Conservation (phyloP, 768 basidiomycete genomes). For the Tephrocybe sp. region DNA sequence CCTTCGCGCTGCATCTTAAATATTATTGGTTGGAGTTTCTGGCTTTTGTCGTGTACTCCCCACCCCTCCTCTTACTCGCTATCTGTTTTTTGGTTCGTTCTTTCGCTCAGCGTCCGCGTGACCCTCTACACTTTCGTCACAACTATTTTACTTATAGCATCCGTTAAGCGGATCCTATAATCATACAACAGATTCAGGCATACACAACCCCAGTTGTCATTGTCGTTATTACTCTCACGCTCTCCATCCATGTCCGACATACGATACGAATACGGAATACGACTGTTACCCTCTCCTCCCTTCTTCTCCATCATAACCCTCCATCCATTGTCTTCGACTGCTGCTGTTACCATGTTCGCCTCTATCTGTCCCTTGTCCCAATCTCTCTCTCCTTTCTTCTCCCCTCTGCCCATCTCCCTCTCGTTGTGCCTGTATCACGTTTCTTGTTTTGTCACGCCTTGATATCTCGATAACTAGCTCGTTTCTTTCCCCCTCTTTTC, state of each 20-base stretch:
- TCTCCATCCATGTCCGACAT: background rate
- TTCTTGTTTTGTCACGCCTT: conserved; percentile 17
- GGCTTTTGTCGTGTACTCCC: conserved; percentile 19
- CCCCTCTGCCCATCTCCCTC: background rate
- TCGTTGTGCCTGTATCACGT: conserved; percentile 16
- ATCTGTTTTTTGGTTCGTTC: conserved; percentile 16
- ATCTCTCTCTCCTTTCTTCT: conserved; percentile 10
- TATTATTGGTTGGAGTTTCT: conserved; percentile 26
- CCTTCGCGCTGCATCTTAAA: conserved; percentile 33
- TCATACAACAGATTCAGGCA: conserved; percentile 10
- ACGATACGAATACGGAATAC: too few species aligned
- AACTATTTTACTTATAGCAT: conserved; percentile 16
- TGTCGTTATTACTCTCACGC: conserved; percentile 7
- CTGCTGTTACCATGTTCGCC: conserved; percentile 17
- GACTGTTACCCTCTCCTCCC: background rate
- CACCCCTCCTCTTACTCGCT: conserved; percentile 14
- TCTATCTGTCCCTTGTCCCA: conserved; percentile 12
- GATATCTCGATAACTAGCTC: conserved; percentile 15
- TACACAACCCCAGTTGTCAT: conserved; percentile 9
- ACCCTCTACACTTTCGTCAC: conserved; percentile 7
- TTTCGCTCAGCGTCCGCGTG: conserved; percentile 1
- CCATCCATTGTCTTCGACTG: conserved; percentile 3
- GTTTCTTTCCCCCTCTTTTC: too few species aligned
- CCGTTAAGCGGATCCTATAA: conserved; percentile 15
- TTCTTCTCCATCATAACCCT: background rate